Evolutionary conservation across 176 grass and related monocot genomes (phyloP).

Genomic region (Bromus sterilis): DNA sequence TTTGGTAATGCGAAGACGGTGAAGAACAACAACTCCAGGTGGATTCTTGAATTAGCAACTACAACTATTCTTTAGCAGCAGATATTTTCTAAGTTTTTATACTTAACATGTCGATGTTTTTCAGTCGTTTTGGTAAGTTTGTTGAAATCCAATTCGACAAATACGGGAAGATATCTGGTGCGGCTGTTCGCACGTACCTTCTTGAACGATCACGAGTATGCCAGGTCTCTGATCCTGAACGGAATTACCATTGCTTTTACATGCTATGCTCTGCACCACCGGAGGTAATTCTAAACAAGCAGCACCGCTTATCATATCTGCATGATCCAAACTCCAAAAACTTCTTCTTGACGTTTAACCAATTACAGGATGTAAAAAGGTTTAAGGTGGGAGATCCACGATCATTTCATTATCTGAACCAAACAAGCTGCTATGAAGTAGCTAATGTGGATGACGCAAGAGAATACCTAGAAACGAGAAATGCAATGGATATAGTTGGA

Average conservation of each 20-base stretch:
- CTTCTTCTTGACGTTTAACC: background rate
- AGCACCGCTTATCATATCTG: background rate
- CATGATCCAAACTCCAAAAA: background rate
- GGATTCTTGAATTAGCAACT: background rate
- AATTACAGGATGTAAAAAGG: conserved; percentile 70
- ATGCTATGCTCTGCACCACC: conserved; percentile 89
- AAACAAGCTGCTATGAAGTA: conserved; percentile 87
- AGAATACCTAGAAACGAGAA: conserved; percentile 89
- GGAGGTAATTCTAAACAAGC: conserved; percentile 56
- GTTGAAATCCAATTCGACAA: conserved; percentile 98
- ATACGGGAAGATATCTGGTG: conserved; percentile 89
- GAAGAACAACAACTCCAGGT: conserved; percentile 98
- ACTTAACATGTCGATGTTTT: background rate
- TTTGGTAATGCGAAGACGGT: conserved; percentile 93
- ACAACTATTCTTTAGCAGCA: background rate
- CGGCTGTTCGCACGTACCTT: conserved; percentile 76
- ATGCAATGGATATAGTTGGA: conserved; percentile 93
- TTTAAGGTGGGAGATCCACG: conserved; percentile 82
- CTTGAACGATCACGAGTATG: conserved; percentile 90
- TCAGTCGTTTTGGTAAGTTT: conserved; percentile 94
- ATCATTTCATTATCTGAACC: conserved; percentile 89
- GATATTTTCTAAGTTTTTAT: background rate
- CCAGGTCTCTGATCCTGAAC: conserved; percentile 86
- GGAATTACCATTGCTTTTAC: conserved; percentile 98
- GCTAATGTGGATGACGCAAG: conserved; percentile 81